A percentile compares a stretch with the other conserved stretches of the same genome.
These are phyloP conservation scores for Cyberlindnera misumaiensis DNA, from an alignment of 805 yeast genomes.

Conservation along the genomic window DNA sequence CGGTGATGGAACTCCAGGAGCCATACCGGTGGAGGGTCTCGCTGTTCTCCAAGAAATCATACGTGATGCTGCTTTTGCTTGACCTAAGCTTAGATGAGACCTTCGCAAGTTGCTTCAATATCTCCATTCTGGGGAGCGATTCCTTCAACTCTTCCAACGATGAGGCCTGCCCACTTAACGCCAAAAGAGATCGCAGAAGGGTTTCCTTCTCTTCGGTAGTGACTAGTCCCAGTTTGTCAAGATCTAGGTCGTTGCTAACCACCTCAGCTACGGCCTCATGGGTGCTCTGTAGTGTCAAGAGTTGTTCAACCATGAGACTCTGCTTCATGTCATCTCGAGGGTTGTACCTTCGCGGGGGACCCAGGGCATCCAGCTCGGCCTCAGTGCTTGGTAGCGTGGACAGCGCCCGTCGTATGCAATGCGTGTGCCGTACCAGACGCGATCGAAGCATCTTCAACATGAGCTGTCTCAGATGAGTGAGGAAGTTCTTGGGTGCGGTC, in stretches of 20 bases:
- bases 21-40: slow-evolving; percentile 1
- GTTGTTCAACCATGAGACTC: slow-evolving; percentile 7
- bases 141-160: slow-evolving; percentile 8
- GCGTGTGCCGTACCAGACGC: too few species aligned
- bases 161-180: slow-evolving; percentile 1
- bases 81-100: neutral
- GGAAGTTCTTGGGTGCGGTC: too few species aligned
- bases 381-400: slow-evolving; percentile 8
- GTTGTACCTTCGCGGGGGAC: slow-evolving; percentile 1
- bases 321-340: slow-evolving; percentile 4
- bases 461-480: too few species aligned
- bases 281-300: slow-evolving; percentile 2
- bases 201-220: neutral
- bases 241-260: neutral
- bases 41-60: slow-evolving; percentile 4
- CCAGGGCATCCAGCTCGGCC: slow-evolving; percentile 5
- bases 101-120: neutral
- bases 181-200: slow-evolving; percentile 1
- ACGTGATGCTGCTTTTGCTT: slow-evolving; percentile 1
- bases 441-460: neutral
- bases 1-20: neutral
- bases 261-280: neutral
- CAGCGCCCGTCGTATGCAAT: slow-evolving; percentile 13
- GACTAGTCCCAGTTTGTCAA: neutral
- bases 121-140: slow-evolving; percentile 4